Base-by-base conservation (phyloP, 1,139 yeast genomes). In the Lodderomyces metapsilosis region DNA sequence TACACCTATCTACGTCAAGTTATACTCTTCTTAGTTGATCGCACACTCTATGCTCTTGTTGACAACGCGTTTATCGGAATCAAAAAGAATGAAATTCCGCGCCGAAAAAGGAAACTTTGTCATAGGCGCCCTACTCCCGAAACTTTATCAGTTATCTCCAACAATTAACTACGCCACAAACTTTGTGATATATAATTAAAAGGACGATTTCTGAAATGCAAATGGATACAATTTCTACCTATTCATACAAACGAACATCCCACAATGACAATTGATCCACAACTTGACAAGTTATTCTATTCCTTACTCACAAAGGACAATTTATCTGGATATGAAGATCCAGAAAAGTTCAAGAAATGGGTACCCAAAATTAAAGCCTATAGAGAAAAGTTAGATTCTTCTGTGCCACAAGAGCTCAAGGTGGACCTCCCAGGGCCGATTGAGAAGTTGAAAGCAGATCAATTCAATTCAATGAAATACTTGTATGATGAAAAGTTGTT, bases 311-410 rank as follows among this genome's bases (percentile, higher is more conserved):
- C 36, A 66, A 67, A 44, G n/a, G 49, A 47, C 15, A 22, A 37
- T 11, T 38, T 41, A 17, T 40, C 44, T 30, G 43, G 45, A 3
- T 71, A 66, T 46, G 76, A 69, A 46, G 72, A 71, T 48, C 44
- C 59, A 4, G 67, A 57, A 37, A 64, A 61, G 43, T 71, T 49
- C 49, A 48, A 53, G 32, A 34, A 37, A 51, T 79, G 66, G 68
- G 51, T 63, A 39, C 84, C 84, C 8, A 75, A 72, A 52, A 65
- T 80, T 51, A 68, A 71, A 46, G 66, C 72, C 21, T 80, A 80
- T 52, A 64, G 71, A 43, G 58, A 66, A 24, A 71, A 64, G 10
- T 61, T 78, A 44, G 64, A 56, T 4, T 63, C 62, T 20, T 68
- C 69, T 2, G 58, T 72, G 2, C 65, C 71, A 12, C 60, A 66